Conservation (phyloP, 2,329 filamentous ascomycete species). For the Knufia fluminis region DNA sequence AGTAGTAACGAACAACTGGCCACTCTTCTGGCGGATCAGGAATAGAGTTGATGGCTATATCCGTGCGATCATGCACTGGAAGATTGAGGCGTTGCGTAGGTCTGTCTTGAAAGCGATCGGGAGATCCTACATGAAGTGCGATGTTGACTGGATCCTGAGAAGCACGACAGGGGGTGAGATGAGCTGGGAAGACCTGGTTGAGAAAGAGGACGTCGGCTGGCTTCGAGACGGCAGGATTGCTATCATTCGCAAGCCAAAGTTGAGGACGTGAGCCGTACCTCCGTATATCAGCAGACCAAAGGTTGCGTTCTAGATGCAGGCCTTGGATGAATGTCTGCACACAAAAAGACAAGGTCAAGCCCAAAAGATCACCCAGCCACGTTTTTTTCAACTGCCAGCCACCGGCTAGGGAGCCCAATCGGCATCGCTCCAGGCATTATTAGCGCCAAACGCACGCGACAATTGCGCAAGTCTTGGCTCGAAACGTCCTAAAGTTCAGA, state of each 20-base stretch:
- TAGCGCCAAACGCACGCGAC: not conserved
- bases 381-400: constrained; percentile 1
- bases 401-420: not conserved
- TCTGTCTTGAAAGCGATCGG: constrained; percentile 83
- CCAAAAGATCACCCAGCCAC: not conserved
- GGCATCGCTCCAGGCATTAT: not conserved
- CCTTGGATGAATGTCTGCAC: not conserved
- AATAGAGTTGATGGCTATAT: constrained; percentile 70
- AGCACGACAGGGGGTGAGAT: constrained; percentile 34
- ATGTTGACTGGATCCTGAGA: constrained; percentile 60
- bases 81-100: constrained; percentile 61
- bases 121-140: constrained; percentile 66
- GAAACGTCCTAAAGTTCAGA: not conserved
- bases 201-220: constrained; percentile 73
- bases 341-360: not conserved
- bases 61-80: constrained; percentile 70
- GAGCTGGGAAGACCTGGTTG: constrained; percentile 62
- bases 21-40: constrained; percentile 64
- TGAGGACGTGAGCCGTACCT: constrained; percentile 1
- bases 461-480: constrained; percentile 1
- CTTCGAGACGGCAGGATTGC: constrained; percentile 63
- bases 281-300: not conserved
- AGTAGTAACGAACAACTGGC: constrained; percentile 73
- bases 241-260: constrained; percentile 56
- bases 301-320: not conserved